Evolutionary conservation across 257 asterid genomes (phyloP).

Genomic region (Voacanga thouarsii): DNA sequence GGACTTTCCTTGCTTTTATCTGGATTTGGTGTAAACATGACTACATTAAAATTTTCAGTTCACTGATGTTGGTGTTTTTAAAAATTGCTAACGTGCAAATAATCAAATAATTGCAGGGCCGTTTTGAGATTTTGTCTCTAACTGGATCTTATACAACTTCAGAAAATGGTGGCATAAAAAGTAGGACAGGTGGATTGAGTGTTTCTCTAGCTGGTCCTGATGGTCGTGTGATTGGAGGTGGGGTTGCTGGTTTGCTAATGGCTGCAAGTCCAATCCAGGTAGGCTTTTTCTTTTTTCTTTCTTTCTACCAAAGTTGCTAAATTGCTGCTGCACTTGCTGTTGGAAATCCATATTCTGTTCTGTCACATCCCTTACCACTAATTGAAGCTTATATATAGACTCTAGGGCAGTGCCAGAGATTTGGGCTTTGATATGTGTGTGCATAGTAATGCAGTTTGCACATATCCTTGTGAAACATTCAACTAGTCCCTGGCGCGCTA

Average conservation of each 20-base stretch:
- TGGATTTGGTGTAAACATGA: background rate
- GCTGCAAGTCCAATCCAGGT: conserved; percentile 97
- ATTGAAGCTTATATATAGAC: background rate
- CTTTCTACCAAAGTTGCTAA: background rate
- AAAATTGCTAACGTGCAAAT: background rate
- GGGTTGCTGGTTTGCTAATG: conserved; percentile 73
- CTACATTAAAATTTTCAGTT: background rate
- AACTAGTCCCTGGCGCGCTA: background rate
- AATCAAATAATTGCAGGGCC: conserved; percentile 66
- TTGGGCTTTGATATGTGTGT: background rate
- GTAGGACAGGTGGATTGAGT: conserved; percentile 79
- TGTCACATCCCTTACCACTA: background rate
- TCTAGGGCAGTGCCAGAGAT: background rate
- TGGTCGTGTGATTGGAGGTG: conserved; percentile 96
- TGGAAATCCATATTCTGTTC: background rate
- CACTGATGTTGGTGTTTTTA: background rate
- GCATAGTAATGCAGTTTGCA: background rate
- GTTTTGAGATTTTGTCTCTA: conserved; percentile 77
- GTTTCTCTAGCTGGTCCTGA: conserved; percentile 87
- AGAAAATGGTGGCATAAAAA: conserved; percentile 62
- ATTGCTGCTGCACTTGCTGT: background rate
- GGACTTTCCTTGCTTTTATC: background rate
- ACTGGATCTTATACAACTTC: conserved; percentile 73
- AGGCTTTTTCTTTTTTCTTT: background rate
- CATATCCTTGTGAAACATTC: background rate